These are phyloP conservation scores for Starmerella tilneyi DNA, from an alignment of 805 yeast genomes.

Conservation along the genomic window DNA sequence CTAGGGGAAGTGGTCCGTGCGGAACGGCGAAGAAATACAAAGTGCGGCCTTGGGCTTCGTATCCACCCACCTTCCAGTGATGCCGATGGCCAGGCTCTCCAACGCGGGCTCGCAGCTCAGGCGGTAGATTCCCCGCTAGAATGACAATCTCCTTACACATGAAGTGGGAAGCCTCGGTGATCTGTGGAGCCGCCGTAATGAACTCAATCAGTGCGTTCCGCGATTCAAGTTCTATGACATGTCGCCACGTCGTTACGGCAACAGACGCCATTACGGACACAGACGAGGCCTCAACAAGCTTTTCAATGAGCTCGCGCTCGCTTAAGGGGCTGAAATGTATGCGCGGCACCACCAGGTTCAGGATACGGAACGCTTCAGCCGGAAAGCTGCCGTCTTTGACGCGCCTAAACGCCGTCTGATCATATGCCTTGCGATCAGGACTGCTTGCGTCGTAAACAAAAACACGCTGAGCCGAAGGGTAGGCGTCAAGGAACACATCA, in stretches of 20 bases:
- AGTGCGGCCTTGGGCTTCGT: slow-evolving; percentile 8
- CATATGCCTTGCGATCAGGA: slow-evolving; percentile 13
- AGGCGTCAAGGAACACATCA: slow-evolving; percentile 18
- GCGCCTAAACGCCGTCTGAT: slow-evolving; percentile 1
- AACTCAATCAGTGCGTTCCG: neutral
- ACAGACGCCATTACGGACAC: slow-evolving; percentile 5
- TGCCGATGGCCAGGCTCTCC: neutral
- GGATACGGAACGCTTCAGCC: slow-evolving; percentile 13
- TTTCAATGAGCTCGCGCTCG: slow-evolving; percentile 21
- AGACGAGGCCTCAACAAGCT: slow-evolving; percentile 5
- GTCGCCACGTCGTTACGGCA: slow-evolving; percentile 10
- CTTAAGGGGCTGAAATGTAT: slow-evolving; percentile 10
- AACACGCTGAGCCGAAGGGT: slow-evolving; percentile 12
- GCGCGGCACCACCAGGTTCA: slow-evolving; percentile 1
- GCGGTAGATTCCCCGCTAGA: slow-evolving; percentile 9
- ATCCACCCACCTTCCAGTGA: slow-evolving; percentile 5
- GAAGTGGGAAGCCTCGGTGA: neutral
- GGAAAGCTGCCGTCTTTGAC: slow-evolving; percentile 13
- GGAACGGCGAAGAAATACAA: slow-evolving; percentile 1
- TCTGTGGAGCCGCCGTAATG: neutral
- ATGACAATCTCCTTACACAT: slow-evolving; percentile 3
- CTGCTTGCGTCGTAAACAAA: slow-evolving; percentile 19
- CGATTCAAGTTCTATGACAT: slow-evolving; percentile 6
- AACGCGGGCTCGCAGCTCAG: slow-evolving; percentile 5
- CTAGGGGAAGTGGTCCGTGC: neutral